phyloP scores from a whole-genome alignment of 176 grass and related monocot species.

The Thalia dealbata region DNA sequence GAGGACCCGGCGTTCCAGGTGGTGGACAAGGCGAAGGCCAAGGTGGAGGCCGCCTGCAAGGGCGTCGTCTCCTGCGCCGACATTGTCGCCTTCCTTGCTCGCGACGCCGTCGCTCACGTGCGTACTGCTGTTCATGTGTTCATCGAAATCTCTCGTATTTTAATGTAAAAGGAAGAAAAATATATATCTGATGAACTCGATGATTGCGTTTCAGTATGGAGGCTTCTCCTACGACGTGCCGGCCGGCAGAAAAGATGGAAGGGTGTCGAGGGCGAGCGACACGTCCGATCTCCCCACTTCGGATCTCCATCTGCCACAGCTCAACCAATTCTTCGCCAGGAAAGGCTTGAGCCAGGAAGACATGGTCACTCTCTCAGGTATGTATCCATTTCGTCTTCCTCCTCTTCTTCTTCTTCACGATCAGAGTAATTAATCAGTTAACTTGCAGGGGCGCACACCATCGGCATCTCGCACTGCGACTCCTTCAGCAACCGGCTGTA shows the following conservation, averaged over 20 bases:
- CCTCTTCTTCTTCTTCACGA: background rate
- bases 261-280: constrained; percentile 28
- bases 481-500: constrained; percentile 33
- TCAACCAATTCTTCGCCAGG: constrained; percentile 26
- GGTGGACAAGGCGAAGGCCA: background rate
- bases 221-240: constrained; percentile 30
- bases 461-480: constrained; percentile 30
- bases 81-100: background rate
- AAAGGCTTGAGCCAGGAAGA: constrained; percentile 45
- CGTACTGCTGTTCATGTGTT: background rate
- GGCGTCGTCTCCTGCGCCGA: background rate
- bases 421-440: too few relatives aligned
- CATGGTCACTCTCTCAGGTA: constrained; percentile 27
- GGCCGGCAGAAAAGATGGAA: constrained; percentile 46
- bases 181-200: too few relatives aligned
- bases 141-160: too few relatives aligned
- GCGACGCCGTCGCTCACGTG: background rate
- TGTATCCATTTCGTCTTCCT: background rate
- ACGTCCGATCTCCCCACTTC: constrained; percentile 19
- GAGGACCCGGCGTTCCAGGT: background rate
- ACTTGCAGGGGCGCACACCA: constrained; percentile 37
- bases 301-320: constrained; percentile 22
- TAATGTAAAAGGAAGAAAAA: too few relatives aligned
- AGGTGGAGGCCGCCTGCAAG: background rate
- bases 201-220: constrained; percentile 29